Evolutionary conservation across 768 basidiomycete genomes (phyloP).

Genomic region (Mrakia frigida): DNA sequence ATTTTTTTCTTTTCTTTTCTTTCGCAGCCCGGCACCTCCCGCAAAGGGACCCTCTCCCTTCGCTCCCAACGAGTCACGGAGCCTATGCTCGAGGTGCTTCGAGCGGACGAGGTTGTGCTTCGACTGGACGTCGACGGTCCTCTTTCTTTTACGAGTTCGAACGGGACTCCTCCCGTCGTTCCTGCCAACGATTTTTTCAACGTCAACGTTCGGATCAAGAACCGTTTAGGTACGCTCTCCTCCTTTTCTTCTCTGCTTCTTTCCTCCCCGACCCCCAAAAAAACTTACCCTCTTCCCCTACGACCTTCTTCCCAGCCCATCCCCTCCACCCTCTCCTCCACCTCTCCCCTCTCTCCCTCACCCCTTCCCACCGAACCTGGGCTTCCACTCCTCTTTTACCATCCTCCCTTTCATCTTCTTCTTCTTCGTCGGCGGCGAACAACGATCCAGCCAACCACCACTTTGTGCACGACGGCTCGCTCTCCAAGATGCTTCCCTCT

Average conservation of each 20-base stretch:
- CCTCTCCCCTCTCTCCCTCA: conserved; percentile 33
- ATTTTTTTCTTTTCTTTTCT: conserved; percentile 3
- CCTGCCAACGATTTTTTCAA: conserved; percentile 38
- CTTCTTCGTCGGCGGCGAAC: not conserved
- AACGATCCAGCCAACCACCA: not conserved
- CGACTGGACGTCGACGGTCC: conserved; percentile 44
- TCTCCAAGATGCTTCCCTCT: conserved; percentile 25
- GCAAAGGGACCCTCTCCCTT: conserved; percentile 70
- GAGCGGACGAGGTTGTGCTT: conserved; percentile 61
- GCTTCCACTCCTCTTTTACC: not conserved
- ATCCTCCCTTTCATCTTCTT: not conserved
- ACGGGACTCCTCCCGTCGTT: not conserved
- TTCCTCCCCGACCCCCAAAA: conserved; percentile 30
- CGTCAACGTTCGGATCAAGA: conserved; percentile 35
- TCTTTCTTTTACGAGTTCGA: not conserved
- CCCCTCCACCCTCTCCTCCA: conserved; percentile 17
- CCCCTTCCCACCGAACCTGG: conserved; percentile 13
- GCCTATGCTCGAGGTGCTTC: conserved; percentile 72
- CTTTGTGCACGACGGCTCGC: conserved; percentile 34
- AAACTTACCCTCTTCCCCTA: conserved; percentile 17
- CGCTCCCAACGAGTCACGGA: conserved; percentile 70
- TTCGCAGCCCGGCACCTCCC: conserved; percentile 66
- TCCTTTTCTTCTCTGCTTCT: conserved; percentile 35
- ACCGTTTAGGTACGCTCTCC: conserved; percentile 37
- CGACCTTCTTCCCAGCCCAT: not conserved